Evolutionary conservation across 2,329 filamentous ascomycete genomes (phyloP).

Genomic region (Colletotrichum australisinense): DNA sequence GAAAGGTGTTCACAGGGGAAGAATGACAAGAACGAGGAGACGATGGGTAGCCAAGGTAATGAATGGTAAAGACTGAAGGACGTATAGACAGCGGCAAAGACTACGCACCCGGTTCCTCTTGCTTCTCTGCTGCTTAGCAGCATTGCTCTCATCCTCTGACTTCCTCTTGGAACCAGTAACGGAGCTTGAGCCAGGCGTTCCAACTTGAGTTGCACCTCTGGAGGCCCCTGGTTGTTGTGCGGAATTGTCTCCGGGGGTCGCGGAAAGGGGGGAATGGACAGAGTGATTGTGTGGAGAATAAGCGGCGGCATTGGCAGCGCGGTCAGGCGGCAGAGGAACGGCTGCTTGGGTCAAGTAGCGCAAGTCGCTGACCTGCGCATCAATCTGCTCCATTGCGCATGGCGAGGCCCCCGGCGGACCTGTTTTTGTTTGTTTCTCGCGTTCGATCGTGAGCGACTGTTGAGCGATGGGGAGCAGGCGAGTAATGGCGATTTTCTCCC

Average conservation of each 20-base stretch:
- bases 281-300: constrained; percentile 42
- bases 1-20: constrained; percentile 11
- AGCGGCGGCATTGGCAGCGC: constrained; percentile 33
- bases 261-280: constrained; percentile 44
- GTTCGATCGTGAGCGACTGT: constrained; percentile 10
- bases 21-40: not conserved
- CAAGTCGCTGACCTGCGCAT: constrained; percentile 65
- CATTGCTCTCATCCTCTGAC: constrained; percentile 53
- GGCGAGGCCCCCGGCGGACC: constrained; percentile 16
- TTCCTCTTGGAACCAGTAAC: constrained; percentile 46
- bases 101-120: constrained; percentile 68
- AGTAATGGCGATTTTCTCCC: constrained; percentile 29
- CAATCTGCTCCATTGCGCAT: constrained; percentile 63
- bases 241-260: constrained; percentile 61
- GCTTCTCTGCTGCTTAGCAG: constrained; percentile 65
- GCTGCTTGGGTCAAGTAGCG: constrained; percentile 59
- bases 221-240: constrained; percentile 42
- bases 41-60: not conserved
- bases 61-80: not conserved
- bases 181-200: constrained; percentile 23
- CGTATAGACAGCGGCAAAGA: not conserved
- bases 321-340: constrained; percentile 41
- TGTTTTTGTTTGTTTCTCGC: not conserved
- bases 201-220: constrained; percentile 24
- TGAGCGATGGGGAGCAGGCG: constrained; percentile 18